These are phyloP conservation scores for Raphanus hybrid DNA, from an alignment of 441 rosid genomes.

Conservation along the genomic window DNA sequence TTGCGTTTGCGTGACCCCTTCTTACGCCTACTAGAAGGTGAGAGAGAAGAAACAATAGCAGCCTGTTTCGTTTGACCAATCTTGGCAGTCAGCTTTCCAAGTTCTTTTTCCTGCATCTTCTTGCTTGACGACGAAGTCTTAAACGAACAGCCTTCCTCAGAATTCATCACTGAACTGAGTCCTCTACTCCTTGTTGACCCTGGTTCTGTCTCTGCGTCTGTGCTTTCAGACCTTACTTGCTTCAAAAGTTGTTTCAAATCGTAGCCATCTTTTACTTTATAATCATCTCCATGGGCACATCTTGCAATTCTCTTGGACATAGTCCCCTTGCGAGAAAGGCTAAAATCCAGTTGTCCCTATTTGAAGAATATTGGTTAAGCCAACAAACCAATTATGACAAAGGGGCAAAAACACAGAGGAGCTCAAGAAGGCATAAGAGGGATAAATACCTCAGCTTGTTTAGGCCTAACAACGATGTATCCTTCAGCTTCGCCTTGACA, in stretches of 20 bases:
- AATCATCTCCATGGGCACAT: slow-evolving; percentile 28
- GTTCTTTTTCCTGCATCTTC: slow-evolving; percentile 43
- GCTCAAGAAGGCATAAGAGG: not conserved
- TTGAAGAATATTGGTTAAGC: slow-evolving; percentile 8
- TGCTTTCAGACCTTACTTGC: slow-evolving; percentile 37
- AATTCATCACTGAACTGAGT: slow-evolving; percentile 70
- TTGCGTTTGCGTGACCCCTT: slow-evolving; percentile 37
- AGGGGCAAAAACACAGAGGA: not conserved
- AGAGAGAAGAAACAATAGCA: slow-evolving; percentile 41
- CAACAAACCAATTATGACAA: slow-evolving; percentile 1
- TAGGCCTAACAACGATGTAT: slow-evolving; percentile 40
- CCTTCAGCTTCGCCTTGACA: slow-evolving; percentile 48
- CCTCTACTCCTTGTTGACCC: slow-evolving; percentile 56
- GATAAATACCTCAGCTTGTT: too few relatives aligned
- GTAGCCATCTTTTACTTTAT: not conserved
- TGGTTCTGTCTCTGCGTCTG: slow-evolving; percentile 39
- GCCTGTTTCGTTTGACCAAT: slow-evolving; percentile 41
- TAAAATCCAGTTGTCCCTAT: slow-evolving; percentile 26
- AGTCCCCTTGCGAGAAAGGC: slow-evolving; percentile 35
- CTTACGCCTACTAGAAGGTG: slow-evolving; percentile 38
- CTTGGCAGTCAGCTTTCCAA: slow-evolving; percentile 41
- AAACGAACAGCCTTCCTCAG: slow-evolving; percentile 61
- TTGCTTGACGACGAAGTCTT: slow-evolving; percentile 38
- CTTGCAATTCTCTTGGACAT: slow-evolving; percentile 42
- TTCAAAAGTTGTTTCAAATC: too few relatives aligned